Evolutionary conservation across 257 asterid genomes (phyloP), one percentile per base, ranked within the genome.

Genomic region (Nicotiana tomentosiformis): DNA sequence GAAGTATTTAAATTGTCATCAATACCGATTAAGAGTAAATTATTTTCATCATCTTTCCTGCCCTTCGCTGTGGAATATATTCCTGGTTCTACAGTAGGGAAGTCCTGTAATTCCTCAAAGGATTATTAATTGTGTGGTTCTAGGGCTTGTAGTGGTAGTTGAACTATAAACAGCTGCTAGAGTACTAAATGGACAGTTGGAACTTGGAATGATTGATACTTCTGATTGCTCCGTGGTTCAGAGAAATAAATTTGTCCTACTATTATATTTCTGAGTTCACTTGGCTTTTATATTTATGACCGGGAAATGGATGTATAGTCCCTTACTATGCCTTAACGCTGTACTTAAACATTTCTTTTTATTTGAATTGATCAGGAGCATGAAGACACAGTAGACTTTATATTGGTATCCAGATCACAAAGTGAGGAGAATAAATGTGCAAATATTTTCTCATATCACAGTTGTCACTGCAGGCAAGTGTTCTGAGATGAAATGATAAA

Each of bases 391-490:
- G 91, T 90, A 72, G 98, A 95, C 87, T 91, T 95, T 90, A 90
- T 93, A 85, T 84, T 93, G 97, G 83, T 95, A 70, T 89, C 93
- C 37, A 90, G 86, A 83, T 76, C 90, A 33, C 88, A 37, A 77
- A 80, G 85, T 66, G 94, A 89, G 80, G 51, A 76, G 18, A 77
- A 82, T 77, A 84, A 80, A 76, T 39, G 84, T 53, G 14, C 77
- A n/a, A 86, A 85, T 78, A 66, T 95, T 83, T 87, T 90, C 83
- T 90, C 97, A 26, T 92, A 93, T 83, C 93, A 93, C 65, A 67
- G 87, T 0, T 91, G 98, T 85, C 94, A 91, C 83, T 85, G 95
- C 97, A 90, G 93, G 98, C 89, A 89, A 80, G 84, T 37, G 37
- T 64, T 70, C 51, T 68, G 46, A 23, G 18, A 51, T 10, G 26